Percentiles rank a stretch among this genome's conserved stretches.
These are phyloP conservation scores for Colletotrichum theobromicola DNA, from an alignment of 2,329 filamentous ascomycete species.

Conservation along the genomic window DNA sequence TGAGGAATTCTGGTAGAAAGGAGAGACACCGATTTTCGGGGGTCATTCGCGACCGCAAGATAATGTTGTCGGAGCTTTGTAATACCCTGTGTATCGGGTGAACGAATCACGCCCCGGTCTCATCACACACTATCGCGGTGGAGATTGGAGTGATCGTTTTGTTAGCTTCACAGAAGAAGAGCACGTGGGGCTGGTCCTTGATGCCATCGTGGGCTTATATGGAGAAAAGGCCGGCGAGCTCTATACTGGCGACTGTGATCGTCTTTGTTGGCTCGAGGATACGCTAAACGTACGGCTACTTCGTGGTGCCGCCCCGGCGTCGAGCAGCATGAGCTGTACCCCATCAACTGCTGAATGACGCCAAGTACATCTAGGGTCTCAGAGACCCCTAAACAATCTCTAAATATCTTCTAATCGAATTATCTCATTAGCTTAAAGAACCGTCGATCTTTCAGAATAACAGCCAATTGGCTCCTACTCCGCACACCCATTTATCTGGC, in stretches of 20 bases:
- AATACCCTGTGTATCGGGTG: conserved; percentile 66
- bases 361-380: too few species aligned
- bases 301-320: conserved; percentile 33
- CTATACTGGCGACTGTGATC: conserved; percentile 35
- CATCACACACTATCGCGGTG: conserved; percentile 38
- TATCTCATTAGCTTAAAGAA: too few species aligned
- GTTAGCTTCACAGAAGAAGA: conserved; percentile 50
- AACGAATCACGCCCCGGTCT: conserved; percentile 64
- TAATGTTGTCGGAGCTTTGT: conserved; percentile 60
- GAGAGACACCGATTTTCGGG: conserved; percentile 57
- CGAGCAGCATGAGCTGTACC: conserved; percentile 36
- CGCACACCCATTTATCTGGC: too few species aligned
- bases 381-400: too few species aligned
- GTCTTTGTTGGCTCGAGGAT: conserved; percentile 36
- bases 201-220: conserved; percentile 71
- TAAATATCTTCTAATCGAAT: too few species aligned
- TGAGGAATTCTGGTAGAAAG: conserved; percentile 58
- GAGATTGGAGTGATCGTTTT: conserved; percentile 39
- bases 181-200: conserved; percentile 65
- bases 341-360: too few species aligned
- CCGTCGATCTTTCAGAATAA: too few species aligned
- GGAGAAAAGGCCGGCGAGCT: conserved; percentile 42
- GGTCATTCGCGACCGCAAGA: conserved; percentile 62
- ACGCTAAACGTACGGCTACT: conserved; percentile 29
- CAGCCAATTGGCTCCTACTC: too few species aligned